phyloP scores from a whole-genome alignment of 148 eudicot species.

The Chenopodium quinoa region DNA sequence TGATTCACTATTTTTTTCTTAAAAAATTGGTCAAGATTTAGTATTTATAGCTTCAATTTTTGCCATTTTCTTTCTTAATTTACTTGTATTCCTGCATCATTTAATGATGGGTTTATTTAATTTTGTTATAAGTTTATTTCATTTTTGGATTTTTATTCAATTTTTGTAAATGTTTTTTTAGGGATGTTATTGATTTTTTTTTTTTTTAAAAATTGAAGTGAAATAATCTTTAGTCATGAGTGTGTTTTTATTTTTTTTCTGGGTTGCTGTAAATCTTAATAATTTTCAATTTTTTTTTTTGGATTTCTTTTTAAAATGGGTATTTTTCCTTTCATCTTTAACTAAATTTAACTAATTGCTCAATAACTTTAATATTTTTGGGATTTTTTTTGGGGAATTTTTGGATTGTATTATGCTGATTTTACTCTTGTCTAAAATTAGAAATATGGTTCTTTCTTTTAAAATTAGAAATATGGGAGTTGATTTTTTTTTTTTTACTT shows the following conservation, averaged over 20 bases:
- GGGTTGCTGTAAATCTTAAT: not conserved
- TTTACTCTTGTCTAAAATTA: not conserved
- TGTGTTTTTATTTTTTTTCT: not conserved
- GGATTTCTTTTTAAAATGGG: not conserved
- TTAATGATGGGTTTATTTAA: not conserved
- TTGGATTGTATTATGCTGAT: not conserved
- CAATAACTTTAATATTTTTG: not conserved
- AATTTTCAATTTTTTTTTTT: not conserved
- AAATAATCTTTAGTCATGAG: too few species aligned
- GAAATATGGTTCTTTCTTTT: not conserved
- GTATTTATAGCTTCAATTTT: not conserved
- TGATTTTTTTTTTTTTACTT: not conserved
- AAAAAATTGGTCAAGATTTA: slow-evolving; percentile 6
- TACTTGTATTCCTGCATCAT: not conserved
- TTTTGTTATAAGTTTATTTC: not conserved
- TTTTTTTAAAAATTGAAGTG: not conserved
- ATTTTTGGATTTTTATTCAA: not conserved
- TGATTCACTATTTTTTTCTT: not conserved
- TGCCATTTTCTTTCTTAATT: not conserved
- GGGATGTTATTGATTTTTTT: not conserved
- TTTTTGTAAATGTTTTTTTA: not conserved
- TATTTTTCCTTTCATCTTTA: not conserved
- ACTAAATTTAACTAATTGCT: not conserved
- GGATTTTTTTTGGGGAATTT: not conserved
- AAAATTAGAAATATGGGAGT: not conserved